Percentiles rank a stretch among this genome's conserved stretches.
phyloP scores from a whole-genome alignment of 371 early-diverging fungal species.

The Mortierella sp. region DNA sequence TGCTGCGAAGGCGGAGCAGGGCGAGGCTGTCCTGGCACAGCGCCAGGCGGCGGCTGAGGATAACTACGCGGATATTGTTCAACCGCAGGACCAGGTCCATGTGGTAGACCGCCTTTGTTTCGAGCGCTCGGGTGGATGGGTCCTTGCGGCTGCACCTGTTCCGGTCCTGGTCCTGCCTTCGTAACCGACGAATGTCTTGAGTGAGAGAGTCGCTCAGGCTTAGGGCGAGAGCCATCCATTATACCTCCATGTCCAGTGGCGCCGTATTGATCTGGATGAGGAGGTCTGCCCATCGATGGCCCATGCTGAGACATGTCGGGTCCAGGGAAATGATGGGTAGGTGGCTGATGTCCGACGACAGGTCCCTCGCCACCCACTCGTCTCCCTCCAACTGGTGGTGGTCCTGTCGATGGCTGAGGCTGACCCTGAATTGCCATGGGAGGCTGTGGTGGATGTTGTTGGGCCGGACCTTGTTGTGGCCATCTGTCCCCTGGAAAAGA shows the following conservation, averaged over 20 bases:
- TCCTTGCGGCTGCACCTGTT: constrained; percentile 23
- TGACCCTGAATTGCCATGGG: constrained; percentile 7
- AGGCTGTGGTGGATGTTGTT: constrained; percentile 2
- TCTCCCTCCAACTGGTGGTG: constrained; percentile 12
- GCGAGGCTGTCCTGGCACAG: constrained; percentile 17
- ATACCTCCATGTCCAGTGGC: neutral
- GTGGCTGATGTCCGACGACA: constrained; percentile 11
- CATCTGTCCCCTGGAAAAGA: constrained; percentile 24
- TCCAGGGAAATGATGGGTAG: constrained; percentile 14
- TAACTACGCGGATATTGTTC: constrained; percentile 29
- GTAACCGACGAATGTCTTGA: constrained; percentile 39
- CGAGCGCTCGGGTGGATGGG: constrained; percentile 16
- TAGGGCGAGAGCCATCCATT: constrained; percentile 20
- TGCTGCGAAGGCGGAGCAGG: constrained; percentile 10
- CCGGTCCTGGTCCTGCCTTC: constrained; percentile 15
- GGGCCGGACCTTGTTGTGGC: constrained; percentile 21
- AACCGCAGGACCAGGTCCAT: neutral
- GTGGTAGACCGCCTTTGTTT: constrained; percentile 12
- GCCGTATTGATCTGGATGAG: constrained; percentile 24
- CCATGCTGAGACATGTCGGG: constrained; percentile 19
- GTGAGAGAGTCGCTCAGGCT: constrained; percentile 27
- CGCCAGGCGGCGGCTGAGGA: neutral
- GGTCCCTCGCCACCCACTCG: constrained; percentile 21
- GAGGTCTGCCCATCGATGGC: neutral
- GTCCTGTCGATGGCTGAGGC: neutral